These are phyloP conservation scores for Casuarina cunninghamiana DNA, from an alignment of 306 rosid genomes.

Conservation along the genomic window DNA sequence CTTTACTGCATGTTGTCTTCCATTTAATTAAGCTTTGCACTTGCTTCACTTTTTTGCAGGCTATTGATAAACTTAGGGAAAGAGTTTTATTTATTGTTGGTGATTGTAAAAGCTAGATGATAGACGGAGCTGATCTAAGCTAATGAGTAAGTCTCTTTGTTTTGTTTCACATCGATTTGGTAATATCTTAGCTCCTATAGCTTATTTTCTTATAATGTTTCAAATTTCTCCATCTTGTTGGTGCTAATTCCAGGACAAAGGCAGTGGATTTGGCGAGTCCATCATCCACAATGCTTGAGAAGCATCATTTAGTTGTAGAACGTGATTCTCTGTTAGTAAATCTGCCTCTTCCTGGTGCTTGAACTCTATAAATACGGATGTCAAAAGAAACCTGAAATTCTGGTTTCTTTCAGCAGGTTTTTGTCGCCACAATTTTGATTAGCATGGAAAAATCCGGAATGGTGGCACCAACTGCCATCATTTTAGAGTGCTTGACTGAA, in stretches of 20 bases:
- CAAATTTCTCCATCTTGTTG: neutral
- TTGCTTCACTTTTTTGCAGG: conserved; percentile 46
- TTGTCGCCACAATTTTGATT: neutral
- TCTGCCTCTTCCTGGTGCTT: neutral
- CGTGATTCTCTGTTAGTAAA: neutral
- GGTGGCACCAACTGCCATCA: neutral
- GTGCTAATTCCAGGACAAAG: neutral
- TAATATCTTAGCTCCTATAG: neutral
- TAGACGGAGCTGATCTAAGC: conserved; percentile 6
- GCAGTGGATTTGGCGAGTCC: neutral
- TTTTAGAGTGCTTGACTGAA: neutral
- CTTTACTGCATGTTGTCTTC: conserved; percentile 17
- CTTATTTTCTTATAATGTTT: neutral
- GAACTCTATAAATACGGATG: neutral
- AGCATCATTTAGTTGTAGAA: neutral
- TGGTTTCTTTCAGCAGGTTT: neutral
- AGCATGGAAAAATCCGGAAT: neutral
- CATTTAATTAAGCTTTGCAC: conserved; percentile 10
- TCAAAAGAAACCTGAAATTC: neutral
- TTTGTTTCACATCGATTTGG: neutral
- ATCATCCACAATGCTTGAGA: conserved; percentile 1
- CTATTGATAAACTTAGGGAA: conserved; percentile 40
- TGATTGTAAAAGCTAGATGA: conserved; percentile 29
- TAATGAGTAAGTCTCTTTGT: conserved; percentile 13
- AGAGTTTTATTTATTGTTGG: conserved; percentile 34